A percentile compares a stretch with the other conserved stretches of the same genome.
Evolutionary conservation across 176 grass and related monocot species (phyloP).

Genomic region (Triticum turgidum): DNA sequence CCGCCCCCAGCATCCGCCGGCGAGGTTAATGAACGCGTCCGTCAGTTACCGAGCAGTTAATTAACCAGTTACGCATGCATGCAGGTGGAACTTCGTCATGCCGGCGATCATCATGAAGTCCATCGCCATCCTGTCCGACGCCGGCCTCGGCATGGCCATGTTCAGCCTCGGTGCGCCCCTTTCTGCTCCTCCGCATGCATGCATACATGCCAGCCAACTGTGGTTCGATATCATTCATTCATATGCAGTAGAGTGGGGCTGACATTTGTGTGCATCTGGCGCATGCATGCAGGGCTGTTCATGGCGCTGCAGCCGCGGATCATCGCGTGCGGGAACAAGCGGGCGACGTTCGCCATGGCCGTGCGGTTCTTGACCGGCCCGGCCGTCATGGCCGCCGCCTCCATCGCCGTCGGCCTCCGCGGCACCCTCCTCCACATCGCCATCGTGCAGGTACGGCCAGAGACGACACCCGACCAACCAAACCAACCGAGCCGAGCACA

Average conservation of each 20-base stretch:
- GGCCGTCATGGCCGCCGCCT: slow-evolving; percentile 85
- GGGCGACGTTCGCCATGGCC: slow-evolving; percentile 82
- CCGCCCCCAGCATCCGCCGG: not conserved
- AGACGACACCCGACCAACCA: not conserved
- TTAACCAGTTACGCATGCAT: not conserved
- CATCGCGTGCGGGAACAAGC: slow-evolving; percentile 93
- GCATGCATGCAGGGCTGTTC: slow-evolving; percentile 63
- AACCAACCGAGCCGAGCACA: not conserved
- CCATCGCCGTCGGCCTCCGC: slow-evolving; percentile 87
- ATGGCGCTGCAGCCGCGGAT: slow-evolving; percentile 99
- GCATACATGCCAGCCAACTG: not conserved
- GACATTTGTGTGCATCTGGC: not conserved
- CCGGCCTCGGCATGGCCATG: slow-evolving; percentile 99
- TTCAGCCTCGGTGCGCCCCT: slow-evolving; percentile 84
- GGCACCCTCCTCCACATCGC: slow-evolving; percentile 88
- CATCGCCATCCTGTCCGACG: slow-evolving; percentile 96
- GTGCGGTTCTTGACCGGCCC: slow-evolving; percentile 92
- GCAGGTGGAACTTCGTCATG: slow-evolving; percentile 87
- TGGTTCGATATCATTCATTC: not conserved
- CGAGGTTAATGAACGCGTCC: not conserved
- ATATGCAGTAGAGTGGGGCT: not conserved
- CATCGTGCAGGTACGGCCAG: slow-evolving; percentile 74
- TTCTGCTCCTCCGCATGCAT: not conserved
- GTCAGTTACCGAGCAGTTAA: not conserved
- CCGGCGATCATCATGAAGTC: slow-evolving; percentile 83